A percentile compares a stretch with the other conserved stretches of the same genome.
These are phyloP conservation scores for Xylaria sp. DNA, from an alignment of 2,329 filamentous ascomycete genomes.

Conservation along the genomic window DNA sequence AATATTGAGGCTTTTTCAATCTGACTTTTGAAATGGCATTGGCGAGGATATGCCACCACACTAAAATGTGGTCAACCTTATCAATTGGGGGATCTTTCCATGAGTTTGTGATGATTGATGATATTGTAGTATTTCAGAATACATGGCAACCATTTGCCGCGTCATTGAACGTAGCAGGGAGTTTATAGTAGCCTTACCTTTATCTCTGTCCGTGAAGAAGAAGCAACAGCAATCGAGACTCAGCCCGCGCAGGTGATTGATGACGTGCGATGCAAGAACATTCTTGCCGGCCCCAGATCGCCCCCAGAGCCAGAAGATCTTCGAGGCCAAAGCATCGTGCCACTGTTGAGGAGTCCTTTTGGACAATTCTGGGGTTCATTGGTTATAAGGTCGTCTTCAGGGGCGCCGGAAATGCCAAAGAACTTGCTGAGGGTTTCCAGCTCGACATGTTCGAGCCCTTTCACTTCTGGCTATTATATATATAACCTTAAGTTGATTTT, in stretches of 20 bases:
- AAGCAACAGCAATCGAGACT: constrained; percentile 31
- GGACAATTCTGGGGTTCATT: constrained; percentile 10
- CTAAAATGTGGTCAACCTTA: constrained; percentile 40
- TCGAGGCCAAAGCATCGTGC: constrained; percentile 20
- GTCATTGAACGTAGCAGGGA: constrained; percentile 47
- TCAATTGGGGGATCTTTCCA: constrained; percentile 39
- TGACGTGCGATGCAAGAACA: constrained; percentile 24
- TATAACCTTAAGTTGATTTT: too few relatives aligned
- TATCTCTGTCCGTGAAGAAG: constrained; percentile 26
- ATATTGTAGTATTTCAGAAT: constrained; percentile 42
- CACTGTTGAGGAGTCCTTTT: constrained; percentile 25
- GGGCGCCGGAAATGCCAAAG: neutral
- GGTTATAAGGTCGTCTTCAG: constrained; percentile 12
- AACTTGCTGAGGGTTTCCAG: neutral
- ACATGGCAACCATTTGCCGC: constrained; percentile 48
- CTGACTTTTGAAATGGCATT: constrained; percentile 41
- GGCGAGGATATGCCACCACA: constrained; percentile 45
- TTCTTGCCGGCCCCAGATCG: constrained; percentile 35
- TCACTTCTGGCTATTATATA: neutral
- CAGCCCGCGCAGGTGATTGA: constrained; percentile 20
- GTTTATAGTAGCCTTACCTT: constrained; percentile 51
- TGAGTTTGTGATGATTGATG: constrained; percentile 21
- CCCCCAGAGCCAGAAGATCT: constrained; percentile 34
- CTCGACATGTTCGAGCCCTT: neutral
- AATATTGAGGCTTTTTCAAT: constrained; percentile 45